Conservation (phyloP, 2,329 filamentous ascomycete species). For the Akanthomyces dipterigenus region DNA sequence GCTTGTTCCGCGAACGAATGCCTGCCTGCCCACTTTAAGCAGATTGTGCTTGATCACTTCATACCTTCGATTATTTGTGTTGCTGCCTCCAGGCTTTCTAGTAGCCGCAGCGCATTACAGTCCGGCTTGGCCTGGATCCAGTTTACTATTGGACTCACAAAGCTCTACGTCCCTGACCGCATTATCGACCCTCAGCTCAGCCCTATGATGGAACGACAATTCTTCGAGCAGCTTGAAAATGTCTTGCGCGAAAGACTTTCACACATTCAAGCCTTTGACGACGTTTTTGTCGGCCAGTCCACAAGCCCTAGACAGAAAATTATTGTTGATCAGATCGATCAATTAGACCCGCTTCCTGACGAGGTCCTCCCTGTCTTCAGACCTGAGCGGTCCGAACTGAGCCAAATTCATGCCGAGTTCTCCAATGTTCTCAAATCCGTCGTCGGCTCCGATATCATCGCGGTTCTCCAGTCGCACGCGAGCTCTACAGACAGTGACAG, state of each 20-base stretch:
- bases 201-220: constrained; percentile 58
- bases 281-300: constrained; percentile 58
- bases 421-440: constrained; percentile 65
- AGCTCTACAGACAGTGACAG: constrained; percentile 18
- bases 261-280: constrained; percentile 60
- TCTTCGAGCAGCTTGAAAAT: constrained; percentile 46
- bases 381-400: constrained; percentile 60
- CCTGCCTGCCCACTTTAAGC: neutral
- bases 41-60: constrained; percentile 34
- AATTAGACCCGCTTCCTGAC: constrained; percentile 60
- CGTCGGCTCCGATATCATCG: constrained; percentile 39
- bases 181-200: constrained; percentile 73
- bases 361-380: constrained; percentile 63
- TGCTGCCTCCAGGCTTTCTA: constrained; percentile 20
- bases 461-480: constrained; percentile 22
- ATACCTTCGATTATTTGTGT: constrained; percentile 40
- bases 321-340: constrained; percentile 53
- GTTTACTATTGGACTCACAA: constrained; percentile 66
- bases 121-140: constrained; percentile 62
- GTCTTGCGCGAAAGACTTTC: constrained; percentile 51
- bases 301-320: constrained; percentile 60
- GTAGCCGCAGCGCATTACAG: constrained; percentile 21
- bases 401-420: constrained; percentile 75
- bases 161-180: constrained; percentile 78
- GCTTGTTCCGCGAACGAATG: neutral